Evolutionary conservation across 2,329 filamentous ascomycete genomes (phyloP).

Genomic region (Talaromyces sp.): DNA sequence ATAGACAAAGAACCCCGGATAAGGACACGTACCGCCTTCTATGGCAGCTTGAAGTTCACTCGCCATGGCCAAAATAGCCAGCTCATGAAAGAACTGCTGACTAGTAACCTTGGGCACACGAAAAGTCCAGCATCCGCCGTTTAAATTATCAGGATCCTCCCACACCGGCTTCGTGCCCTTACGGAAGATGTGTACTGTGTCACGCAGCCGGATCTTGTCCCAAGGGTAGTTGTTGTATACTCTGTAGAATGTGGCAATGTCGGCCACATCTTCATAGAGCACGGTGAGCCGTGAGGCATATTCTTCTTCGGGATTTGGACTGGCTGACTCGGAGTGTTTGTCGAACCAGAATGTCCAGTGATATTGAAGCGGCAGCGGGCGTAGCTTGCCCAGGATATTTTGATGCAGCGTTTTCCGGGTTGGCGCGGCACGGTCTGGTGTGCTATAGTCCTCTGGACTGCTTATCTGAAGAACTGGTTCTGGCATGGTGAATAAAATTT

Average conservation of each 20-base stretch:
- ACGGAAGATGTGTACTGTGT: constrained; percentile 76
- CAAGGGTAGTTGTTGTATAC: constrained; percentile 78
- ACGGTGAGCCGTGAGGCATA: constrained; percentile 23
- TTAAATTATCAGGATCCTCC: constrained; percentile 81
- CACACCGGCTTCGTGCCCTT: constrained; percentile 69
- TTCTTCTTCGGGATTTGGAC: neutral
- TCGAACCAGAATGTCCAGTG: constrained; percentile 46
- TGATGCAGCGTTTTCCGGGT: constrained; percentile 35
- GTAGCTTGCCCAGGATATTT: constrained; percentile 40
- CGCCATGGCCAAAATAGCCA: constrained; percentile 29
- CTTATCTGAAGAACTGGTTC: constrained; percentile 2
- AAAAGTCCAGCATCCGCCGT: constrained; percentile 89
- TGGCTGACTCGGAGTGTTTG: constrained; percentile 26
- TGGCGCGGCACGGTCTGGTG: neutral
- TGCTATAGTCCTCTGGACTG: neutral
- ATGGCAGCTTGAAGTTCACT: constrained; percentile 55
- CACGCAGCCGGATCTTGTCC: constrained; percentile 68
- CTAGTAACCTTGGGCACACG: constrained; percentile 70
- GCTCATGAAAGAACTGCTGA: constrained; percentile 44
- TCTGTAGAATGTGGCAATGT: constrained; percentile 60
- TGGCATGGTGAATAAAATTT: neutral
- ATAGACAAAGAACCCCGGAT: constrained; percentile 13
- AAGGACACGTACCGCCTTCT: constrained; percentile 65
- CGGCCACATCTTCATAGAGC: constrained; percentile 35
- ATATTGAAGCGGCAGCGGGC: constrained; percentile 43